phyloP scores from a whole-genome alignment of 2,329 filamentous ascomycete species.

The Cryphonectria naterciae region DNA sequence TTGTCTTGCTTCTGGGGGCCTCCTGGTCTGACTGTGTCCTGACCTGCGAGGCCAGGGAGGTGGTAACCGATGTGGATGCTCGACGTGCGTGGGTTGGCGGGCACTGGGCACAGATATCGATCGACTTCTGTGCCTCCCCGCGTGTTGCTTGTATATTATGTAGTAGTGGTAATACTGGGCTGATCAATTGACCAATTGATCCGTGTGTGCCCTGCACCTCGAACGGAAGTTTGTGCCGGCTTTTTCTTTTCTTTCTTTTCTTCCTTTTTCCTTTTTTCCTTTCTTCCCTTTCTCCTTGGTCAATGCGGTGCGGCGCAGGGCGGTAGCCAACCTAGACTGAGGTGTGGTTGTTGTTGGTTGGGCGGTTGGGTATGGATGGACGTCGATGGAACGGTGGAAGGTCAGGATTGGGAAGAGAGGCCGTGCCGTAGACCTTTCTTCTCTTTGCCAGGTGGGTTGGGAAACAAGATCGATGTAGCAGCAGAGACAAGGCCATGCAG shows the following conservation, averaged over 20 bases:
- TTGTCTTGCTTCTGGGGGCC: background rate
- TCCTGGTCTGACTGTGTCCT: conserved; percentile 7
- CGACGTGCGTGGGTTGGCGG: background rate
- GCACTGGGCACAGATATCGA: background rate
- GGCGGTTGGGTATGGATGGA: background rate
- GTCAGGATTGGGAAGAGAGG: background rate
- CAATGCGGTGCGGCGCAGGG: background rate
- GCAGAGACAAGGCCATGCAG: background rate
- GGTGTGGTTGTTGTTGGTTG: background rate
- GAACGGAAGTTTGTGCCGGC: background rate
- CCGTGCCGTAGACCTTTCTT: background rate
- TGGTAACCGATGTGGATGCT: conserved; percentile 10
- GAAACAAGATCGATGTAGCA: background rate
- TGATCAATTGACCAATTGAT: background rate
- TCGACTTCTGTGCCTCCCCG: background rate
- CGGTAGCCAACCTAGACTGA: background rate
- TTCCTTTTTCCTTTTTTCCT: no score
- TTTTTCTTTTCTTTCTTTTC: no score
- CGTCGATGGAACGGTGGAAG: background rate
- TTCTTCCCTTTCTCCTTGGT: background rate
- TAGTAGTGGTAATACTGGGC: background rate
- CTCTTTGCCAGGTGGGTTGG: background rate
- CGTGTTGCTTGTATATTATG: background rate
- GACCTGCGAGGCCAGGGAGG: conserved; percentile 6
- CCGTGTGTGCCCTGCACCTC: background rate